A percentile compares a stretch with the other conserved stretches of the same genome.
phyloP scores from a whole-genome alignment of 75 land plant species.

The Azolla pinnata region DNA sequence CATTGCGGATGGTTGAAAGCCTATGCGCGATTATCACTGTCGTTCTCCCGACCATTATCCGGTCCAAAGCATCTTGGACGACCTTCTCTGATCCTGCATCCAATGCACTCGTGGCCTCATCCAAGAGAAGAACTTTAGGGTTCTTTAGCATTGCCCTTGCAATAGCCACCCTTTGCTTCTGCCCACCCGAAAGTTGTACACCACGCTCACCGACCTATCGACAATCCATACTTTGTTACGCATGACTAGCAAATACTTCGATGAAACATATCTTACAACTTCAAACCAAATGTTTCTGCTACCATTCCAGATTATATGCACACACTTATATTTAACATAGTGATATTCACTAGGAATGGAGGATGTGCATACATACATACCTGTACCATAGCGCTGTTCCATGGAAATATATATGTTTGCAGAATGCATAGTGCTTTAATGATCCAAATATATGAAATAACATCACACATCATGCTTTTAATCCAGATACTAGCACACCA shows the following conservation, averaged over 20 bases:
- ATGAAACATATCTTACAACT: background rate
- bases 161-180: slow-evolving; percentile 91
- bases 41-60: slow-evolving; percentile 92
- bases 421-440: background rate
- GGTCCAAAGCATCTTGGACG: slow-evolving; percentile 93
- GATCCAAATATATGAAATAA: background rate
- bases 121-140: slow-evolving; percentile 83
- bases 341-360: background rate
- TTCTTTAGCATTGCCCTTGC: slow-evolving; percentile 94
- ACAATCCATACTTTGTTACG: background rate
- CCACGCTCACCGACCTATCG: slow-evolving; percentile 89
- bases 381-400: slow-evolving; percentile 6
- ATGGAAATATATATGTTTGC: background rate
- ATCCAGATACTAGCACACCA: too few relatives aligned
- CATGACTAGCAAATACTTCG: background rate
- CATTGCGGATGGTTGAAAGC: slow-evolving; percentile 89
- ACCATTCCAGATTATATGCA: background rate
- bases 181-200: slow-evolving; percentile 94
- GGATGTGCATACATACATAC: background rate
- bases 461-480: background rate
- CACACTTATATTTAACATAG: background rate
- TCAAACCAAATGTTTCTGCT: background rate
- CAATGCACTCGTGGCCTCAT: slow-evolving; percentile 97
- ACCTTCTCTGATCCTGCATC: slow-evolving; percentile 90
- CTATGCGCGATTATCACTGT: slow-evolving; percentile 96